These are phyloP conservation scores for Moesziomyces aphidis DNA, from an alignment of 1,284 basidiomycete species.

Conservation along the genomic window DNA sequence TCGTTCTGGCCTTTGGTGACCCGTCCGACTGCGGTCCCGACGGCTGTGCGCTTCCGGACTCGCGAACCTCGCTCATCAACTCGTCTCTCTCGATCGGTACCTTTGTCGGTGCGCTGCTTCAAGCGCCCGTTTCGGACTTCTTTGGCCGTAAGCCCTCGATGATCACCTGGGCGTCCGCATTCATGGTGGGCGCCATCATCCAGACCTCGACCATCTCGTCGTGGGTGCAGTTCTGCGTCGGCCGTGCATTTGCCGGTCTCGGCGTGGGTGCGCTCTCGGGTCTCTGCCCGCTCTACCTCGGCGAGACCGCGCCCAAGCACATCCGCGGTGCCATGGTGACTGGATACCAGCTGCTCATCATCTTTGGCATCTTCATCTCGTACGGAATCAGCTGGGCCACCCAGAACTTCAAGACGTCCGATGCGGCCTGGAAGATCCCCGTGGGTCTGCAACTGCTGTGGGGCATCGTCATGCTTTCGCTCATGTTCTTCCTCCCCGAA, in stretches of 20 bases:
- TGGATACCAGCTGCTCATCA: slow-evolving; percentile 74
- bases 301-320: slow-evolving; percentile 79
- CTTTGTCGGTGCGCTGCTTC: slow-evolving; percentile 75
- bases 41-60: slow-evolving; percentile 38
- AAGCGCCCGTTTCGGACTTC: slow-evolving; percentile 72
- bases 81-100: slow-evolving; percentile 80
- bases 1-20: slow-evolving; percentile 44
- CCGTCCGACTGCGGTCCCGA: slow-evolving; percentile 22
- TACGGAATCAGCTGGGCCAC: slow-evolving; percentile 74
- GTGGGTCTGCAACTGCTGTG: slow-evolving; percentile 76
- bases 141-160: slow-evolving; percentile 76
- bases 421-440: slow-evolving; percentile 74
- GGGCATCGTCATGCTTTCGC: slow-evolving; percentile 69
- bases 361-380: slow-evolving; percentile 74
- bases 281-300: slow-evolving; percentile 84
- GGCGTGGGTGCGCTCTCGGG: slow-evolving; percentile 57
- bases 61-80: slow-evolving; percentile 75
- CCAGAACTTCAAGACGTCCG: slow-evolving; percentile 41
- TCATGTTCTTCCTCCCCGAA: slow-evolving; percentile 73
- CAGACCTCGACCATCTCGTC: slow-evolving; percentile 52
- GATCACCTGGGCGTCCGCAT: slow-evolving; percentile 73
- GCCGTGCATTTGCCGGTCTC: slow-evolving; percentile 59
- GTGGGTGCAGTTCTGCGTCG: slow-evolving; percentile 51
- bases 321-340: slow-evolving; percentile 85
- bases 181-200: slow-evolving; percentile 57